These are phyloP conservation scores for Madurella mycetomatis DNA, from an alignment of 2,329 filamentous ascomycete genomes.

Conservation along the genomic window DNA sequence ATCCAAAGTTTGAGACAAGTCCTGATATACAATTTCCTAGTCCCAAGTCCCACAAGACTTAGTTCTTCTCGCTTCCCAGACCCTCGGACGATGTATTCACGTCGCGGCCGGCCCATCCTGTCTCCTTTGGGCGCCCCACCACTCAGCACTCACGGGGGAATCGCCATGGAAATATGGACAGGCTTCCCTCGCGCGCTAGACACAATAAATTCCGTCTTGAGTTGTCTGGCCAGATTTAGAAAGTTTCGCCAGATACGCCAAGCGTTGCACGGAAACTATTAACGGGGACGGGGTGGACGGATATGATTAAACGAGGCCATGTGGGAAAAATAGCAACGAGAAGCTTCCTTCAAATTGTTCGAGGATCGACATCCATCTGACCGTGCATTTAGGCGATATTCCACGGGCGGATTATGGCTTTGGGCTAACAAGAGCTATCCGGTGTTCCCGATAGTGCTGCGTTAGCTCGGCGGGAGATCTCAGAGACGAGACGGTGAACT, in stretches of 20 bases:
- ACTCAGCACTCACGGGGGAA: neutral
- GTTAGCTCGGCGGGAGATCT: too few relatives aligned
- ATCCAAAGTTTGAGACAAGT: neutral
- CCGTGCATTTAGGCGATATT: too few relatives aligned
- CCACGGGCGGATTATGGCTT: too few relatives aligned
- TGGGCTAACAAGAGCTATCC: too few relatives aligned
- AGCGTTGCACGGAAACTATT: constrained; percentile 5
- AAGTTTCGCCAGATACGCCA: constrained; percentile 6
- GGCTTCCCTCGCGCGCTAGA: neutral
- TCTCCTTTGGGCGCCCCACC: too few relatives aligned
- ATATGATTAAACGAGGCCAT: neutral
- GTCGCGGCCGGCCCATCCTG: neutral
- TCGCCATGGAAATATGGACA: neutral
- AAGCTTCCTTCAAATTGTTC: neutral
- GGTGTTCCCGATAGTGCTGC: too few relatives aligned
- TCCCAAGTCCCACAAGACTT: constrained; percentile 2
- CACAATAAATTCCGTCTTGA: neutral
- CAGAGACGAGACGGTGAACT: too few relatives aligned
- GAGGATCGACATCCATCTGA: too few relatives aligned
- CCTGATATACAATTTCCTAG: constrained; percentile 7
- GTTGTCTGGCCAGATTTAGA: neutral
- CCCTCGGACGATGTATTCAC: neutral
- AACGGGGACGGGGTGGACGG: neutral
- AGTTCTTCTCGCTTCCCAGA: constrained; percentile 1
- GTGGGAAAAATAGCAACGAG: neutral